Percentiles rank a stretch among this genome's conserved stretches.
Conservation (phyloP, 108 stramenopile genomes). For the Pseudonitzschia delicatissima region DNA sequence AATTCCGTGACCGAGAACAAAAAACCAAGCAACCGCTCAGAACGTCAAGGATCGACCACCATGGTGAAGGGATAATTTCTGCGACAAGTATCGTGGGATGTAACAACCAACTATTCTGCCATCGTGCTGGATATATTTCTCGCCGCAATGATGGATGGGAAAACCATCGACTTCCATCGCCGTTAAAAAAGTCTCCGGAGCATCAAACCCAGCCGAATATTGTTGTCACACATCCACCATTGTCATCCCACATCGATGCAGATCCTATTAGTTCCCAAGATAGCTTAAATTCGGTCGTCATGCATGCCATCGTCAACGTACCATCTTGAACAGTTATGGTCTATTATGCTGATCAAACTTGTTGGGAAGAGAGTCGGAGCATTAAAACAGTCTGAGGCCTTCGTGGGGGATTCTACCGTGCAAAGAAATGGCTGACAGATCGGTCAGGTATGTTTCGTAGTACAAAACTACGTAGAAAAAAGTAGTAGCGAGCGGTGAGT, state of each 20-base stretch:
- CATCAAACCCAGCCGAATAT: neutral
- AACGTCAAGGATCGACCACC: too few relatives aligned
- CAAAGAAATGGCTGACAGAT: neutral
- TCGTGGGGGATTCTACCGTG: neutral
- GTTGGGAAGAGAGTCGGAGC: neutral
- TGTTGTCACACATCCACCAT: neutral
- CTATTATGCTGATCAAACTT: constrained; percentile 5
- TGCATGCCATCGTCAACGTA: constrained; percentile 3
- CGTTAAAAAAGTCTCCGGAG: neutral
- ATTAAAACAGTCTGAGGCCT: neutral
- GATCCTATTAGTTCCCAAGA: too few relatives aligned
- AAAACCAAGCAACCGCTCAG: too few relatives aligned
- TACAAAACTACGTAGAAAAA: constrained; percentile 8
- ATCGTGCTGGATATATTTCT: too few relatives aligned
- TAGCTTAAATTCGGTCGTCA: neutral
- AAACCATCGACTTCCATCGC: too few relatives aligned
- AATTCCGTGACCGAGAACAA: too few relatives aligned
- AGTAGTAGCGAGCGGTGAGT: constrained; percentile 7
- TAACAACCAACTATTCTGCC: too few relatives aligned
- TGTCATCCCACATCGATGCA: too few relatives aligned
- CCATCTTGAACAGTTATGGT: constrained; percentile 13
- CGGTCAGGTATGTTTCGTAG: neutral
- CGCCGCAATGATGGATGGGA: too few relatives aligned
- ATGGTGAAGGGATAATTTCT: too few relatives aligned
- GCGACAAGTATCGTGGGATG: too few relatives aligned